Conservation (phyloP, 768 basidiomycete species). For the Leccinum sublutescens region DNA sequence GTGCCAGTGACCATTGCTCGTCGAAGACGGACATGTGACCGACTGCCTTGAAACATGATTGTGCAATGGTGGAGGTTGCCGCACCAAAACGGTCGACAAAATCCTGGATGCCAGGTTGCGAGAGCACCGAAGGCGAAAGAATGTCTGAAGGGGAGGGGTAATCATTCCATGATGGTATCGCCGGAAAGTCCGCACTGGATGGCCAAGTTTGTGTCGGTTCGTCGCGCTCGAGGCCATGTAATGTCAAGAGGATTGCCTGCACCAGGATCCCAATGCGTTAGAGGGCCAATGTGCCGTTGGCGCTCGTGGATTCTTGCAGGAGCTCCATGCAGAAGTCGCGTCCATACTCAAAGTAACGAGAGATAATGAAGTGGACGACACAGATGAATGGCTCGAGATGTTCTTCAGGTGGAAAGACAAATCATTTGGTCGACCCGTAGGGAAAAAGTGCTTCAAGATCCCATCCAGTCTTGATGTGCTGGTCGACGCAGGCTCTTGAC, state of each 20-base stretch:
- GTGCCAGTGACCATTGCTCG: conserved; percentile 72
- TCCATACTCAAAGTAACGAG: conserved; percentile 83
- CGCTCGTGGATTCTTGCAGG: conserved; percentile 62
- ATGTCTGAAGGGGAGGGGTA: conserved; percentile 70
- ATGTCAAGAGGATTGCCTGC: conserved; percentile 39
- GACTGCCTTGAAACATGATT: conserved; percentile 58
- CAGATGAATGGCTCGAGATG: conserved; percentile 74
- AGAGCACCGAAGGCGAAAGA: conserved; percentile 50
- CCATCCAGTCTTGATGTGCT: conserved; percentile 77
- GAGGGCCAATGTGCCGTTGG: conserved; percentile 52
- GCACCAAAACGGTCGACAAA: conserved; percentile 67
- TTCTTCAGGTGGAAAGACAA: conserved; percentile 67
- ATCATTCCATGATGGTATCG: conserved; percentile 52
- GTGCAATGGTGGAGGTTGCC: conserved; percentile 55
- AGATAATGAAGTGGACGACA: conserved; percentile 79
- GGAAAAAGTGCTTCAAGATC: conserved; percentile 54
- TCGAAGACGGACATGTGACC: conserved; percentile 83
- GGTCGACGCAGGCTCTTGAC: conserved; percentile 79
- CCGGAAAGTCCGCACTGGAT: conserved; percentile 62
- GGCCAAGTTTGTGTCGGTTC: conserved; percentile 75
- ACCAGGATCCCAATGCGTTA: conserved; percentile 43
- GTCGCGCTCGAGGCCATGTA: conserved; percentile 73
- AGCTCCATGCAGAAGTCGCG: conserved; percentile 78
- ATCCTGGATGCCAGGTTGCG: conserved; percentile 67
- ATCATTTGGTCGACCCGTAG: conserved; percentile 25